These are phyloP conservation scores for Metschnikowia colocasiae DNA, from an alignment of 805 yeast species.

Conservation along the genomic window DNA sequence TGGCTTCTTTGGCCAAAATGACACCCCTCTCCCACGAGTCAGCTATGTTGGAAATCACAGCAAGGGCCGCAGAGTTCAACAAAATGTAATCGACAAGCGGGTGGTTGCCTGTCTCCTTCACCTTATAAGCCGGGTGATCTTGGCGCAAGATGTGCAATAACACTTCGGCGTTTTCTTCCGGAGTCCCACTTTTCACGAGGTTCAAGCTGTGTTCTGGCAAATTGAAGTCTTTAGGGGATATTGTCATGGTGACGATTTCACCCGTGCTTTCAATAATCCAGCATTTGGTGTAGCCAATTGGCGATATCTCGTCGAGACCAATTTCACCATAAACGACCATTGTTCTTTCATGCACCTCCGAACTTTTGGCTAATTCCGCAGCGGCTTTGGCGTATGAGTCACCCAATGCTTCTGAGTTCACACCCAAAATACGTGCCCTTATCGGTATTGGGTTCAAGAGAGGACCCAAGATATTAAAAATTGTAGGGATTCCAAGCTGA, in stretches of 20 bases:
- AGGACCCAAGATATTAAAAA: constrained; percentile 93
- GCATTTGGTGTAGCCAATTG: constrained; percentile 73
- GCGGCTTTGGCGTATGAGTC: constrained; percentile 82
- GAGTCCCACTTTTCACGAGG: constrained; percentile 79
- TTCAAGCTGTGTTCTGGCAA: constrained; percentile 66
- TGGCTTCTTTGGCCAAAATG: constrained; percentile 62
- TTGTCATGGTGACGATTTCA: constrained; percentile 38
- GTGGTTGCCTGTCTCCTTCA: constrained; percentile 36
- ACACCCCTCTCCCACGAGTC: constrained; percentile 76
- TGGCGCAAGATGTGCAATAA: constrained; percentile 45
- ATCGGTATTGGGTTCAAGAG: constrained; percentile 84
- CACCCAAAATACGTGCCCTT: constrained; percentile 83
- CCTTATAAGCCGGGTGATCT: constrained; percentile 44
- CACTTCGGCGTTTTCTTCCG: constrained; percentile 71
- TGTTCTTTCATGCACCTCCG: constrained; percentile 49
- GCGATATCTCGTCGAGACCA: constrained; percentile 92
- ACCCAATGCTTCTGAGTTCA: constrained; percentile 75
- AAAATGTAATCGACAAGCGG: constrained; percentile 88
- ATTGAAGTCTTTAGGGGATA: constrained; percentile 78
- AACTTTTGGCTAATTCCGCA: constrained; percentile 50
- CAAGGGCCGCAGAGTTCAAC: constrained; percentile 83
- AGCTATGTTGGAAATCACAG: constrained; percentile 70
- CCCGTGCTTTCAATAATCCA: constrained; percentile 63
- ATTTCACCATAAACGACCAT: constrained; percentile 92
- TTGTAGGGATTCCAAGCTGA: constrained; percentile 82